Conservation (phyloP, 2,329 filamentous ascomycete genomes). For the Thielaviopsis ethacetica region DNA sequence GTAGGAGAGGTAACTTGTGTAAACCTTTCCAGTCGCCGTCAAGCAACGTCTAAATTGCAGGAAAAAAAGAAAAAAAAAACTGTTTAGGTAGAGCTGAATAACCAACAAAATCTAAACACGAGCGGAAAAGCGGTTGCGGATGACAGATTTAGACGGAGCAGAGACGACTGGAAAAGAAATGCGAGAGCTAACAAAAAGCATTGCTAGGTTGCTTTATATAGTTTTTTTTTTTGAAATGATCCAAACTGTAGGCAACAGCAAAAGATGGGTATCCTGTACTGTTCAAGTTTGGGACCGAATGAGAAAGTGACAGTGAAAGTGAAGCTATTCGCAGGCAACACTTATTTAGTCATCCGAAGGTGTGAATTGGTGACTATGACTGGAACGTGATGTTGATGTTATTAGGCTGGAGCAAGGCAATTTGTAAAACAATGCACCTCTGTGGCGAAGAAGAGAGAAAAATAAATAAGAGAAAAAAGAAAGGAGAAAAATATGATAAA, state of each 20-base stretch:
- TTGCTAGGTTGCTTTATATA: conserved; percentile 1
- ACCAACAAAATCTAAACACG: background rate
- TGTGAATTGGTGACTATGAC: background rate
- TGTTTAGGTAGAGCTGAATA: background rate
- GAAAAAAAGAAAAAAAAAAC: conserved; percentile 1
- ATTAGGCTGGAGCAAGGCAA: background rate
- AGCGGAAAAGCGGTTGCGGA: background rate
- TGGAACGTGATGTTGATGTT: background rate
- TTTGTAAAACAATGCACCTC: background rate
- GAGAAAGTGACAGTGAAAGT: background rate
- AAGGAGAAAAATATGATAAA: background rate
- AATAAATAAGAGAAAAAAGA: background rate
- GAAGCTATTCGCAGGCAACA: conserved; percentile 8
- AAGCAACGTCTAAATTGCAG: conserved; percentile 24
- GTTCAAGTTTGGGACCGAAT: background rate
- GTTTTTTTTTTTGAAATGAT: background rate
- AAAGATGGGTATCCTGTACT: background rate
- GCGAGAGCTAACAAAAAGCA: conserved; percentile 5
- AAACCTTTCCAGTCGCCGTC: conserved; percentile 38
- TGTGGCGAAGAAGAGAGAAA: background rate
- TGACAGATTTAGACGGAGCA: background rate
- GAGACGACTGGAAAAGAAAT: conserved; percentile 8
- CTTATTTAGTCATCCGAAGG: conserved; percentile 6
- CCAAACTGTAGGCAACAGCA: background rate
- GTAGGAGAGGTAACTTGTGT: conserved; percentile 18